Evolutionary conservation across 768 basidiomycete species (phyloP), one percentile per base, ranked within the genome.

Genomic region (Tubosaeta brunneosetosa): DNA sequence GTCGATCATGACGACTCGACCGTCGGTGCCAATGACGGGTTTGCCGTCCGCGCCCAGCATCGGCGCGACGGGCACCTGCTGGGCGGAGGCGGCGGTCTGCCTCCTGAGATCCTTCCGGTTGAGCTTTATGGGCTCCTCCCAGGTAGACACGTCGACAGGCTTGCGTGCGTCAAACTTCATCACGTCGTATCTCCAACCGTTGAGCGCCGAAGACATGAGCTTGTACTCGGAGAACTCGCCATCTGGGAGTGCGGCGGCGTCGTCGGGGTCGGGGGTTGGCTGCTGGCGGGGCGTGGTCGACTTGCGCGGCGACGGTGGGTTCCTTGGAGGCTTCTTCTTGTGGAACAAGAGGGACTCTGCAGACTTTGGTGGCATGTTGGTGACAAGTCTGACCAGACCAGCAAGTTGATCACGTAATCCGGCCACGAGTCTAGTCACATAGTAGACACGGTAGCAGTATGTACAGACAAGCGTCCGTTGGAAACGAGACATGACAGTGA

Each of bases 181-280:
- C 53, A 94, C 82, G 71, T 93, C 88, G 77, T 91, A 90, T 65
- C 88, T 90, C 89, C 90, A 92, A 26, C 86, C 88, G 65, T 88
- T 88, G 64, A 86, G 80, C 14, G 83, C 80, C 27, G 86, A 86
- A 7, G 88, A 88, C 68, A 90, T 79, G 62, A 93, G 80, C 63
- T 79, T 80, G 73, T 82, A 93, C 66, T 92, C 90, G 56, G 81
- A 78, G 71, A 73, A 91, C 0, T 82, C 77, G 56, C 82, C 82
- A 37, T 85, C 82, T 34, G 86, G 87, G 38, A 85, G 78, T 53
- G 78, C 73, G 45, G 80, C 63, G 8, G 68, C 66, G 52, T 77
- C 81, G 29, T 83, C 84, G 44, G 73, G 69, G 19, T 80, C 76
- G n/a, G 74, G 70, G 43, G 69, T 72, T 17, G 74, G 73, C 44